phyloP scores from a whole-genome alignment of 352 stramenopile genomes.

The Phytopythium mirpurense region DNA sequence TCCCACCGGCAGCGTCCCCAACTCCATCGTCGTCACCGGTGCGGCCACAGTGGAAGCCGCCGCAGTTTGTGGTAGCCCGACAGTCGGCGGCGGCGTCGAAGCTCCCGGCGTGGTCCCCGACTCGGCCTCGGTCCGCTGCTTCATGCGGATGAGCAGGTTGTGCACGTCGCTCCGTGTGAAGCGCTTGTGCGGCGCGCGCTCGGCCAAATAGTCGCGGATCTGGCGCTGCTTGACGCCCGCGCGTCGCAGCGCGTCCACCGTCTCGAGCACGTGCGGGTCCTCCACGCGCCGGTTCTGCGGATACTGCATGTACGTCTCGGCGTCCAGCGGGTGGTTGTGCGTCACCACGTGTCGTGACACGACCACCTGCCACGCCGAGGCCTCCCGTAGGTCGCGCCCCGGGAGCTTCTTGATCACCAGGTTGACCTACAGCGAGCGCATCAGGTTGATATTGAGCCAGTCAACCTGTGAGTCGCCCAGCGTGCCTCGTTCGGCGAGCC shows the following conservation, averaged over 20 bases:
- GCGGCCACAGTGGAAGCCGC: too few relatives aligned
- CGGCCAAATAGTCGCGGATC: constrained; percentile 9
- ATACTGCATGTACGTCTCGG: constrained; percentile 11
- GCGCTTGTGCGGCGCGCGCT: constrained; percentile 9
- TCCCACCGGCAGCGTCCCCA: neutral
- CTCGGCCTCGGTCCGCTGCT: neutral
- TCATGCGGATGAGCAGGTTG: constrained; percentile 10
- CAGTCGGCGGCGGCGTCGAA: too few relatives aligned
- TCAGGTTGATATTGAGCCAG: neutral
- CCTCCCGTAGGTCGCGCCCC: constrained; percentile 3
- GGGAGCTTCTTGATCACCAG: constrained; percentile 11
- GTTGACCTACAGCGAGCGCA: constrained; percentile 8
- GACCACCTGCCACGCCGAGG: constrained; percentile 11
- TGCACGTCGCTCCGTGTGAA: constrained; percentile 13
- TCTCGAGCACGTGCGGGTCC: constrained; percentile 13
- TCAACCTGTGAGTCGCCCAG: neutral
- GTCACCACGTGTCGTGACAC: constrained; percentile 9
- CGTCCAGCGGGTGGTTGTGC: constrained; percentile 14
- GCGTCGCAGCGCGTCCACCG: constrained; percentile 8
- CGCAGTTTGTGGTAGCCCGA: too few relatives aligned
- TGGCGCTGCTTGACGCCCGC: constrained; percentile 12
- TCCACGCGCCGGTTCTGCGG: constrained; percentile 12
- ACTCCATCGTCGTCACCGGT: too few relatives aligned
- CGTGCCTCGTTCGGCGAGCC: neutral
- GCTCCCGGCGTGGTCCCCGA: too few relatives aligned